Evolutionary conservation across 441 rosid species (phyloP), one percentile per base, ranked within the genome.

Genomic region (Rhodomyrtus psidioides): DNA sequence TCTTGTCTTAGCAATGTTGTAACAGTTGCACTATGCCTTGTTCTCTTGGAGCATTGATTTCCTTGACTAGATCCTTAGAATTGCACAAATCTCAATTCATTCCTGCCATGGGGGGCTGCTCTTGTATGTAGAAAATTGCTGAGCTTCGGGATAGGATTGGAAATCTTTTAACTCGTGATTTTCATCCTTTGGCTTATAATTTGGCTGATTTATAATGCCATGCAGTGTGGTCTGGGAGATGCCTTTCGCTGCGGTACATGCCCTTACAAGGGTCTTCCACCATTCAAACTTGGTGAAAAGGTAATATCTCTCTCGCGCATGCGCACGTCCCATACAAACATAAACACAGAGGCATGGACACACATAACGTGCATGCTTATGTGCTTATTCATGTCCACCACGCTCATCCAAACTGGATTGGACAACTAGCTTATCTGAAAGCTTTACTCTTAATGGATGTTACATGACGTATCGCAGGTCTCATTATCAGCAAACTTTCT

Each of bases 231-330:
- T 56, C 91, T 97, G 1, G 99, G 98, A 58, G 99, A 96, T 89
- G 99, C 99, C 54, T 97, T 96, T 88, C 98, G 99, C 51, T 96
- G 99, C 85, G 65, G 96, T 83, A 93, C 99, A 55, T 97, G 99
- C 85, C 99, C 99, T 82, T 97, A 95, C 93, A 94, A 93, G 88
- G 99, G 99, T 83, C 98, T 95, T 70, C 96, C 98, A 44, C 88
- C 95, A 54, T 96, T 97, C 91, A 95, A 94, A 89, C 91, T 93
- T 54, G 99, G 99, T 13, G 98, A 96, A 89, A 96, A 97, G 99
- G 99, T 59, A 27, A 57, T 5, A 28, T 7, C 55, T 34, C 55
- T 60, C 19, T 16, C 1, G 12, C 9, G 8, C 84, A 6, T 4
- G 34, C 34, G 34, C 34, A 34, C 34, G 34, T 34, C 34, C 34